A percentile compares a stretch with the other conserved stretches of the same genome.
Evolutionary conservation across 2,329 filamentous ascomycete genomes (phyloP).

Genomic region (Blastomyces gilchristii): DNA sequence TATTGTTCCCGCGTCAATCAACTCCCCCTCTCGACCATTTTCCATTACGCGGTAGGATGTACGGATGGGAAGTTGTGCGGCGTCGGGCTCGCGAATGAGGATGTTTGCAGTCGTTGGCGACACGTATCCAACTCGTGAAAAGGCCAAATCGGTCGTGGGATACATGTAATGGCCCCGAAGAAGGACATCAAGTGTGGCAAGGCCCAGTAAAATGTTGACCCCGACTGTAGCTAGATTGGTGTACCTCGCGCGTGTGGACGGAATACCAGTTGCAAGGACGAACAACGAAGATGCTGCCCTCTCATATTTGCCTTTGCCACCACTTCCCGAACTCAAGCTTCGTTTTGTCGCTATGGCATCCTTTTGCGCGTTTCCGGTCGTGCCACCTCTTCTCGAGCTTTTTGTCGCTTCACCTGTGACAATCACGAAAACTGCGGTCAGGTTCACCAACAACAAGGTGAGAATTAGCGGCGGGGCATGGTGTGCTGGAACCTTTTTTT

Average conservation of each 20-base stretch:
- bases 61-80: slow-evolving; percentile 61
- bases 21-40: slow-evolving; percentile 31
- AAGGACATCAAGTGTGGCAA: slow-evolving; percentile 65
- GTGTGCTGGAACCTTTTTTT: slow-evolving; percentile 30
- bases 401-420: slow-evolving; percentile 6
- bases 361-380: not conserved
- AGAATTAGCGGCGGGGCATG: slow-evolving; percentile 29
- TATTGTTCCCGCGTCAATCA: slow-evolving; percentile 57
- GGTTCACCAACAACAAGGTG: slow-evolving; percentile 37
- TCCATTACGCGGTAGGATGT: slow-evolving; percentile 48
- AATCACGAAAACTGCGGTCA: slow-evolving; percentile 28
- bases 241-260: slow-evolving; percentile 57
- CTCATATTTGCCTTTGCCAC: not conserved
- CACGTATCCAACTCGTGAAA: slow-evolving; percentile 79
- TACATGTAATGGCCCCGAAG: slow-evolving; percentile 62
- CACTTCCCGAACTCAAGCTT: not conserved
- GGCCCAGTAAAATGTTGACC: slow-evolving; percentile 60
- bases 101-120: slow-evolving; percentile 70
- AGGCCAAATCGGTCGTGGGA: slow-evolving; percentile 64
- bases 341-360: not conserved
- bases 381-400: slow-evolving; percentile 7
- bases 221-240: slow-evolving; percentile 58
- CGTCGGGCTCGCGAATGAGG: slow-evolving; percentile 73
- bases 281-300: slow-evolving; percentile 36
- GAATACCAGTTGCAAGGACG: slow-evolving; percentile 65